A percentile compares a stretch with the other conserved stretches of the same genome.
phyloP scores from a whole-genome alignment of 768 basidiomycete species.

The Termitomyces sp. region DNA sequence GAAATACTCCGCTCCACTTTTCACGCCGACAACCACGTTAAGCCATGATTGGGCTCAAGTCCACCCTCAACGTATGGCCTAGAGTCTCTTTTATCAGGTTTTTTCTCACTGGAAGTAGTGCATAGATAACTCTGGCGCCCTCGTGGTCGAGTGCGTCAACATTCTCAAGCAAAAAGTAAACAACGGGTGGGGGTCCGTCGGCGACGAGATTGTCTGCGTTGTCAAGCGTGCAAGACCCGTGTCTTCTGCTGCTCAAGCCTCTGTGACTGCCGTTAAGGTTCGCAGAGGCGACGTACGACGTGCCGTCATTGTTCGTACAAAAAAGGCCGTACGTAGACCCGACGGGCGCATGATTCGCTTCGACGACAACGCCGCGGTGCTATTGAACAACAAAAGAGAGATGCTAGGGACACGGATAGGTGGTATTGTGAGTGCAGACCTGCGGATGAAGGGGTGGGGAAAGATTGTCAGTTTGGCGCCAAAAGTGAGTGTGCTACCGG shows the following conservation, averaged over 20 bases:
- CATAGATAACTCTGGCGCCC: conserved; percentile 96
- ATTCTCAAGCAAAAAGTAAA: conserved; percentile 95
- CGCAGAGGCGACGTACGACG: conserved; percentile 92
- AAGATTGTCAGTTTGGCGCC: conserved; percentile 92
- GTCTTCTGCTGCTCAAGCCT: conserved; percentile 59
- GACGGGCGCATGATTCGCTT: conserved; percentile 88
- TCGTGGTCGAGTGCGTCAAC: conserved; percentile 95
- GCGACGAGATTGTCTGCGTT: conserved; percentile 95
- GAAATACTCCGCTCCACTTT: conserved; percentile 15
- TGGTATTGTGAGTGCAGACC: conserved; percentile 88
- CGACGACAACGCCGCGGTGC: conserved; percentile 94
- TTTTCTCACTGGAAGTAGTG: conserved; percentile 44
- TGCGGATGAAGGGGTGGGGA: conserved; percentile 90
- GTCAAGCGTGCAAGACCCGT: conserved; percentile 89
- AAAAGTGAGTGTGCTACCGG: conserved; percentile 51
- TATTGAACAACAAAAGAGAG: conserved; percentile 93
- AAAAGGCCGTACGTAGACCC: conserved; percentile 78
- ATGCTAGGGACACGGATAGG: conserved; percentile 95
- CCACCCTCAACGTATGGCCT: conserved; percentile 83
- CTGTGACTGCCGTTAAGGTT: conserved; percentile 84
- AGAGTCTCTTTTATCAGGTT: conserved; percentile 19
- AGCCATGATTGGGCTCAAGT: conserved; percentile 92
- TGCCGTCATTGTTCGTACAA: conserved; percentile 93
- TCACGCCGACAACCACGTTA: conserved; percentile 5
- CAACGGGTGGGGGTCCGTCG: conserved; percentile 89